Conservation (phyloP, 331 rosid genomes). For the Rhamnella rubrinervis region DNA sequence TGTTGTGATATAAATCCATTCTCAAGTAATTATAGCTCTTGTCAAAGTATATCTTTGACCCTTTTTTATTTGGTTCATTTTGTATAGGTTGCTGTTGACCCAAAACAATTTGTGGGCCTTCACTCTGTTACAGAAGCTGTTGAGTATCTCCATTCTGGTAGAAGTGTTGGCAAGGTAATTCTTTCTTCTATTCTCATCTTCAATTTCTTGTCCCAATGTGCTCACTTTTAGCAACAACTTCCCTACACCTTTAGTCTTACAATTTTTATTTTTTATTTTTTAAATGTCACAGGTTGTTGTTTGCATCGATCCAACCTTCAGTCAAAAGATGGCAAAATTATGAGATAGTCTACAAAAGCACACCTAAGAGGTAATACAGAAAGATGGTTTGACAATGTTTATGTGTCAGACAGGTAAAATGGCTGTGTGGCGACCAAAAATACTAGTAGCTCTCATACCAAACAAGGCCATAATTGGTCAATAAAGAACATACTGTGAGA, state of each 20-base stretch:
- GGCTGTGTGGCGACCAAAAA: too few species aligned
- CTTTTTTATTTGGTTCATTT: conserved; percentile 14
- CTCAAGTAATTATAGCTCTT: neutral
- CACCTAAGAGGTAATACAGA: too few species aligned
- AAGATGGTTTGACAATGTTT: too few species aligned
- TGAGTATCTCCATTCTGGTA: conserved; percentile 94
- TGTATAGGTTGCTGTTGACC: conserved; percentile 70
- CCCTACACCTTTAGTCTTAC: neutral
- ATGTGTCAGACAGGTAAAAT: too few species aligned
- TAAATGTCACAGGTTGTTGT: conserved; percentile 73
- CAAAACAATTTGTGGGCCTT: conserved; percentile 70
- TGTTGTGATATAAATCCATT: too few species aligned
- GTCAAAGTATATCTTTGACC: neutral
- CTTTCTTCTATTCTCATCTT: neutral
- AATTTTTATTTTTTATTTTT: neutral
- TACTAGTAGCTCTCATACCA: neutral
- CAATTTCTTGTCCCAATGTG: neutral
- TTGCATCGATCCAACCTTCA: conserved; percentile 69
- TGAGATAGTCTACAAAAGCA: conserved; percentile 25
- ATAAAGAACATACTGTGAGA: too few species aligned
- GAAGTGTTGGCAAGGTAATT: conserved; percentile 91
- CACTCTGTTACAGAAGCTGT: conserved; percentile 80
- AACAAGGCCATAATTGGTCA: neutral
- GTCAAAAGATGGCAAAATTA: conserved; percentile 58
- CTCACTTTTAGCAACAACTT: neutral